Base-by-base conservation (phyloP, 164 flowering plant genomes). In the Nymphaea thermarum region DNA sequence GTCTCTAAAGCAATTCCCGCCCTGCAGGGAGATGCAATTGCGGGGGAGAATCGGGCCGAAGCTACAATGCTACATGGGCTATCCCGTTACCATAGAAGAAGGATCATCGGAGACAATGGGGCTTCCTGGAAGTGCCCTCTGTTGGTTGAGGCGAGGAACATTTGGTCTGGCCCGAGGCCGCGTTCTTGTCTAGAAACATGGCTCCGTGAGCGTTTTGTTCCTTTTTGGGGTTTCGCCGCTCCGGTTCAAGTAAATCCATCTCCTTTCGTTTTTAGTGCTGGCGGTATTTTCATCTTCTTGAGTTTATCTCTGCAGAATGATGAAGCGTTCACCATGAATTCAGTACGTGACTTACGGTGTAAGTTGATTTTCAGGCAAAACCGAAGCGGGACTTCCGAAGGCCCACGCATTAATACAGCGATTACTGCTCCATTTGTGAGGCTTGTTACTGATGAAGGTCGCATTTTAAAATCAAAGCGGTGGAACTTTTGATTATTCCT, bases 381-480 rank as follows among this genome's bases (percentile, higher is more conserved):
- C 71, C 71, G 60, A 83, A 83, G 73, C 63, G 75, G 65, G 84
- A 80, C 78, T 2, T 2, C 67, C 1, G 41, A 43, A 42, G 88
- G 77, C 5, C 76, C 80, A 4, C 78, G 82, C n/a, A 11, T 86
- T 57, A 91, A 91, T 74, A 76, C 79, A 2, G 68, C 85, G 63
- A 91, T 91, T 60, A 80, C 60, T 1, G 77, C 87, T 3, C 71
- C 73, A 1, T 18, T 63, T 72, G 72, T 91, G 47, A 76, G 97
- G 79, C 86, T 91, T 42, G 91, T 91, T 63, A 64, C 62, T 2
- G 93, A 82, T 36, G 85, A 86, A 66, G 97, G 97, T 91, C 73
- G 43, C 2, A 51, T 16, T 42, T 2, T 16, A n/a, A 17, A 47
- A 60, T 5, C 61, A 43, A 41, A 43, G 44, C 55, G 25, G n/a